A percentile compares a stretch with the other conserved stretches of the same genome.
Evolutionary conservation across 306 rosid genomes (phyloP).

Genomic region (Adenanthera pavonina): DNA sequence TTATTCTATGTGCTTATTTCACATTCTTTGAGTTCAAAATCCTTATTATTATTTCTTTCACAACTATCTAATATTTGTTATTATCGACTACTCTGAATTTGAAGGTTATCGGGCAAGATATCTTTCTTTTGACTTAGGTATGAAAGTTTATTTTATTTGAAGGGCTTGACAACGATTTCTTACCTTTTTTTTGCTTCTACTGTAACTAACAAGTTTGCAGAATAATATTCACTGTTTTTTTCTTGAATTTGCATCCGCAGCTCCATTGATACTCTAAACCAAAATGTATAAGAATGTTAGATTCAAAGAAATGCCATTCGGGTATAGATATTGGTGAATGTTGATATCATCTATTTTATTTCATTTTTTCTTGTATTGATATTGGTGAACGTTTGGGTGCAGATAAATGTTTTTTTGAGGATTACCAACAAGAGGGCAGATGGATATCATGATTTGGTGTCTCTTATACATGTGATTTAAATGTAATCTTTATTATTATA

Average conservation of each 20-base stretch:
- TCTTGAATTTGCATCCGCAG: too few relatives aligned
- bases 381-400: conserved; percentile 22
- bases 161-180: background rate
- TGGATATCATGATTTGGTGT: conserved; percentile 98
- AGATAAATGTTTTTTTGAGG: conserved; percentile 90
- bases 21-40: too few relatives aligned
- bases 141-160: background rate
- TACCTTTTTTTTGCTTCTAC: background rate
- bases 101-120: too few relatives aligned
- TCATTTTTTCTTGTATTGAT: conserved; percentile 27
- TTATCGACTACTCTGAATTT: too few relatives aligned
- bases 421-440: conserved; percentile 91
- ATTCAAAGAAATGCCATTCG: too few relatives aligned
- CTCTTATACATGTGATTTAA: conserved; percentile 86
- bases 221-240: background rate
- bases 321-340: too few relatives aligned
- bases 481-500: background rate
- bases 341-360: conserved; percentile 42
- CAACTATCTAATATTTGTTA: too few relatives aligned
- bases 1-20: too few relatives aligned
- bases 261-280: too few relatives aligned
- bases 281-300: conserved; percentile 57
- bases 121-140: too few relatives aligned
- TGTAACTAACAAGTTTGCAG: background rate
- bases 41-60: too few relatives aligned